Base-by-base conservation (phyloP, 208 protist genomes). In the Acanthamoeba divionensis region DNA sequence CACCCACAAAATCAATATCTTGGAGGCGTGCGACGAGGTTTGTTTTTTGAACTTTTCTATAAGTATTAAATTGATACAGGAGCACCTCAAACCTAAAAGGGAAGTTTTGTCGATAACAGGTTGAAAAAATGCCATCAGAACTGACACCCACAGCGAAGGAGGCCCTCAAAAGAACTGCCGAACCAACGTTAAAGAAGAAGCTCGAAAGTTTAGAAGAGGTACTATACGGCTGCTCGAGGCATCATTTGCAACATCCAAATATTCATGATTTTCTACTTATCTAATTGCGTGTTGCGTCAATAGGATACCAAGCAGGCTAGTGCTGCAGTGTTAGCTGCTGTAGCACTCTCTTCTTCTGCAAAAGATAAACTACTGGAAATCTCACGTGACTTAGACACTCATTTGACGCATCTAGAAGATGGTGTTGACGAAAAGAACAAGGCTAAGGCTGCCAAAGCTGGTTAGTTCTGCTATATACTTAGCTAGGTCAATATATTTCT, bases 51-150 rank as follows among this genome's bases (percentile, higher is more conserved):
- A 41, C 36, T 41, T n/a, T n/a, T n/a, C n/a, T n/a, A n/a, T n/a
- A n/a, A n/a, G 5, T 41, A 41, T 41, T 41, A 41, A 41, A 41
- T 41, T 41, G 36, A 41, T 41, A 41, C 36, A 41, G 36, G 36
- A 41, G 36, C n/a, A n/a, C 36, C 36, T 41, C 36, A 41, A 41
- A 41, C 5, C n/a, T n/a, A n/a, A n/a, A n/a, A n/a, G n/a, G n/a
- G n/a, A 41, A 41, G 1, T 41, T 41, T 41, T 41, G 36, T 41
- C 36, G 36, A 41, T 41, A 41, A 41, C 67, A 48, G 26, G 75
- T 85, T 12, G 75, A 85, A 57, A 85, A 85, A 44, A 85, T 85
- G 75, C 75, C 75, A 12, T 57, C 75, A 10, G 75, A 85, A 24
- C 41, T 85, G 8, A 85, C 75, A 10, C 75, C 75, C 6, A 55